A percentile compares a stretch with the other conserved stretches of the same genome.
These are phyloP conservation scores for Aspergillus biplanus DNA, from an alignment of 495 filamentous ascomycete genomes.

Conservation along the genomic window DNA sequence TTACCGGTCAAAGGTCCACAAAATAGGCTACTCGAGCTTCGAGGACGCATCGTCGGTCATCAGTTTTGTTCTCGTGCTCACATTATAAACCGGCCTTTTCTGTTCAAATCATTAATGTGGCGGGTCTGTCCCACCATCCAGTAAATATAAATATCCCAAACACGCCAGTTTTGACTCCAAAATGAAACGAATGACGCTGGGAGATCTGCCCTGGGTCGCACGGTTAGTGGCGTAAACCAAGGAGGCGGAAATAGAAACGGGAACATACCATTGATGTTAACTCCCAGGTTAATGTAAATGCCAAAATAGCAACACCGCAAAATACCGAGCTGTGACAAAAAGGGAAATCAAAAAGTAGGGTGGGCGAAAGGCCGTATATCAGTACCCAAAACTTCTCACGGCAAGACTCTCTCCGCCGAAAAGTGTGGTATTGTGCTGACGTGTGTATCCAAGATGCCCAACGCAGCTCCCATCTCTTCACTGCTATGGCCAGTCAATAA, in stretches of 20 bases:
- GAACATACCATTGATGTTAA: constrained; percentile 7
- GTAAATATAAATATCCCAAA: constrained; percentile 16
- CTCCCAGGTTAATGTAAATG: not conserved
- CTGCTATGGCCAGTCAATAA: constrained; percentile 46
- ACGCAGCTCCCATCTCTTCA: constrained; percentile 33
- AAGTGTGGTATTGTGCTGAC: constrained; percentile 25
- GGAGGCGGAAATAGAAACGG: not conserved
- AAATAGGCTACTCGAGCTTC: constrained; percentile 15
- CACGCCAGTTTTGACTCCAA: constrained; percentile 24
- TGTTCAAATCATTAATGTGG: constrained; percentile 29
- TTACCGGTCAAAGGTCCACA: constrained; percentile 5
- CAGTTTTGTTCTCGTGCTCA: constrained; percentile 20
- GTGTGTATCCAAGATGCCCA: constrained; percentile 37
- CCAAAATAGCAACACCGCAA: constrained; percentile 5
- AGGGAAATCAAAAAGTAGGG: not conserved
- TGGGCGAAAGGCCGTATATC: constrained; percentile 4
- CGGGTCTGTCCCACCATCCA: constrained; percentile 12
- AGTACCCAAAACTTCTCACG: constrained; percentile 5
- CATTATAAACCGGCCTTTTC: constrained; percentile 17
- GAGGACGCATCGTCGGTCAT: constrained; percentile 19
- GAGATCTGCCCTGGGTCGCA: not conserved
- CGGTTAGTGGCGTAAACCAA: not conserved
- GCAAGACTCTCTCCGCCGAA: constrained; percentile 23
- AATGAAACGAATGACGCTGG: constrained; percentile 16
- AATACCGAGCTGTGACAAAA: not conserved